phyloP scores from a whole-genome alignment of 2,329 filamentous ascomycete genomes.

The Fusarium irregulare region DNA sequence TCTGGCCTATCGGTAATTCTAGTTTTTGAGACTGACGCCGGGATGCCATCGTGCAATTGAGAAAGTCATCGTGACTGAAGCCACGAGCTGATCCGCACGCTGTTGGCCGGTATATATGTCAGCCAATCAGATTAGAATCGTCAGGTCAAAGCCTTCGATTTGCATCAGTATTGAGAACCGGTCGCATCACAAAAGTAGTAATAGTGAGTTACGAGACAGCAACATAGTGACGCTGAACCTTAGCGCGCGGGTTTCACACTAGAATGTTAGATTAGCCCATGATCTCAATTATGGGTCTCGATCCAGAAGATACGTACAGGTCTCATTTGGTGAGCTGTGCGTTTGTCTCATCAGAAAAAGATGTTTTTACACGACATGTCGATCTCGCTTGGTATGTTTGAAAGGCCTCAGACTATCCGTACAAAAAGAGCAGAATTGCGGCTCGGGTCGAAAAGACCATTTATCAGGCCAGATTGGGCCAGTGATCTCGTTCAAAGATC shows the following conservation, averaged over 20 bases:
- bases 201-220: not conserved
- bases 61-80: slow-evolving; percentile 5
- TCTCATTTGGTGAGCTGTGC: not conserved
- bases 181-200: slow-evolving; percentile 9
- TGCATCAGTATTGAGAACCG: slow-evolving; percentile 4
- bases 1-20: slow-evolving; percentile 28
- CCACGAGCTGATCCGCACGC: not conserved
- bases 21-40: not conserved
- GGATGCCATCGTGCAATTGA: slow-evolving; percentile 3
- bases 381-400: slow-evolving; percentile 1
- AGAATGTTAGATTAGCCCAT: slow-evolving; percentile 2
- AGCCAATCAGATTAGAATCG: not conserved
- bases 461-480: not conserved
- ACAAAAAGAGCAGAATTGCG: not conserved
- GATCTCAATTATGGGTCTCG: slow-evolving; percentile 3
- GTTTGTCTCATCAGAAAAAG: not conserved
- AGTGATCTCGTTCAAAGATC: not conserved
- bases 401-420: not conserved
- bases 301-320: not conserved
- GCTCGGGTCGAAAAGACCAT: not conserved
- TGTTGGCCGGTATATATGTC: not conserved
- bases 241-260: slow-evolving; percentile 14
- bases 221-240: not conserved
- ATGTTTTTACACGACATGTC: not conserved
- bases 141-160: slow-evolving; percentile 14